Base-by-base conservation (phyloP, 2,329 filamentous ascomycete species). In the Triangularia setosa region DNA sequence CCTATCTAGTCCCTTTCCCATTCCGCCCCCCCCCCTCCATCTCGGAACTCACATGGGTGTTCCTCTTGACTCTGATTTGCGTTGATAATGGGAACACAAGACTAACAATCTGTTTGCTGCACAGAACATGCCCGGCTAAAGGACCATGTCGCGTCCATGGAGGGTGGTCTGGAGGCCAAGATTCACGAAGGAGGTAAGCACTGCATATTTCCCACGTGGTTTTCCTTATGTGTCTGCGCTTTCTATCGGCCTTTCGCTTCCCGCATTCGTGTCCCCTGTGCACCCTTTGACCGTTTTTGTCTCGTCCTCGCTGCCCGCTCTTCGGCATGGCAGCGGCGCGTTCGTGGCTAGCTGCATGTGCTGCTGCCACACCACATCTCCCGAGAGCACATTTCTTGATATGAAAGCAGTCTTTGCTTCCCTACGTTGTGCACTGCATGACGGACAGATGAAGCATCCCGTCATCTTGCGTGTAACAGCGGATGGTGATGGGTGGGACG, bases 121-220 rank as follows among this genome's bases (percentile, higher is more conserved):
- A 72, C 72, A 91, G 93, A 97, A 76, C 94, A 98, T 78, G 95
- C 95, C 65, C 89, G 94, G 73, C 83, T 99, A 64, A 96, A 95
- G 77, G 93, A 97, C 67, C 91, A 98, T 78, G 86, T 99, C 67
- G 80, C 89, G 2, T 86, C 83, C 69, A 96, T 99, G 93, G 86
- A 90, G 54, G 93, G 93, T 68, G 91, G 93, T 70, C 84, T 99
- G 18, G 95, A 98, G 78, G 92, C 94, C 58, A 90, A 86, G 75
- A 89, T 99, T 68, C 85, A 96, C 72, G 96, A 99, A 90, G 95
- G 91, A 83, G 95, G 92, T 93, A 80, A 82, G 90, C 84, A 66
- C 52, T 66, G 65, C 64, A 69, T 67, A 24, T 75, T 73, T 65
- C 60, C 54, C 55, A 59, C 40, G 59, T 25, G 16, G 35, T 59